Evolutionary conservation across 352 stramenopile genomes (phyloP).

Genomic region (Globisporangium barbulae): DNA sequence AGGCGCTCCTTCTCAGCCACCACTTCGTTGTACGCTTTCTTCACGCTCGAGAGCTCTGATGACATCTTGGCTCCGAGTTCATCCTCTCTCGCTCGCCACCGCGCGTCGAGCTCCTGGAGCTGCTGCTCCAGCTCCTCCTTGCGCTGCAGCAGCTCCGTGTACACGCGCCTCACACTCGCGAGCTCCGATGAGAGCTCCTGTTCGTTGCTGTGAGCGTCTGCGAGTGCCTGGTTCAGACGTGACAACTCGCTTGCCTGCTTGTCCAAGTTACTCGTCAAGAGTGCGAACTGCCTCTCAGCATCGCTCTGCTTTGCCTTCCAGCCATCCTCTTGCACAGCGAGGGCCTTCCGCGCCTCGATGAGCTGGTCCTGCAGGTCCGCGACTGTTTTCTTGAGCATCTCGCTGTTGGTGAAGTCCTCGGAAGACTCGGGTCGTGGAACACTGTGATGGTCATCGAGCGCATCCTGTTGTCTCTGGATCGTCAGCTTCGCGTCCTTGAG

Average conservation of each 20-base stretch:
- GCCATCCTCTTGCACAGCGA: conserved; percentile 26
- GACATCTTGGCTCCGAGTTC: conserved; percentile 20
- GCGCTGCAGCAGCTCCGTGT: conserved; percentile 6
- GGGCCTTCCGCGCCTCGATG: conserved; percentile 18
- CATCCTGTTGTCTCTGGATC: conserved; percentile 15
- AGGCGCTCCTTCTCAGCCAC: conserved; percentile 28
- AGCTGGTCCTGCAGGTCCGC: conserved; percentile 32
- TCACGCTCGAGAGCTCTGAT: conserved; percentile 14
- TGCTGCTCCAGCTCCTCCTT: conserved; percentile 16
- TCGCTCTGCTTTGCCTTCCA: conserved; percentile 16
- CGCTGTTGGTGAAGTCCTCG: conserved; percentile 16
- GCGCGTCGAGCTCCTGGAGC: conserved; percentile 10
- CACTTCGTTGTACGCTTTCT: conserved; percentile 21
- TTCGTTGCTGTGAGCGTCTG: background rate
- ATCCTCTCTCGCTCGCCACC: conserved; percentile 8
- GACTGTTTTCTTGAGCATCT: conserved; percentile 26
- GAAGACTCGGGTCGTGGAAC: conserved; percentile 18
- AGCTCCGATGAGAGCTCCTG: conserved; percentile 3
- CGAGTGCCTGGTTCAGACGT: background rate
- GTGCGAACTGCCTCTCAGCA: conserved; percentile 1
- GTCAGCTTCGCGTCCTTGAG: conserved; percentile 18
- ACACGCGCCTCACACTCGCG: conserved; percentile 3
- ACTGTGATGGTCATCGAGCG: conserved; percentile 17
- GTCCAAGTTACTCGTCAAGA: conserved; percentile 3
- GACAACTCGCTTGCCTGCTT: background rate